A percentile compares a stretch with the other conserved stretches of the same genome.
Conservation (phyloP, 148 eudicot species). For the Tetragonia tetragonoides region DNA sequence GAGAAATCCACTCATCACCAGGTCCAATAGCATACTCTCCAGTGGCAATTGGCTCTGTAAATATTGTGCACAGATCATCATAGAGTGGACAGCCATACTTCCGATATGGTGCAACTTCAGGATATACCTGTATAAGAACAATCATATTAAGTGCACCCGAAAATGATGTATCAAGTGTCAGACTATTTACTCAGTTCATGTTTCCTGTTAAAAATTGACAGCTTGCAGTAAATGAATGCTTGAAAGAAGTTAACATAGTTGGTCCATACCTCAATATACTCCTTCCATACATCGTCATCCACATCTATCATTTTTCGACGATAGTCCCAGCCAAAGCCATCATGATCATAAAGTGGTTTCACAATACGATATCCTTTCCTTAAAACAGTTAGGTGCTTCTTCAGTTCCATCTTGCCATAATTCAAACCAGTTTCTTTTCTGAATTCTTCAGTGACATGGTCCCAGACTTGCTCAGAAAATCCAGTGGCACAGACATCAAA, state of each 20-base stretch:
- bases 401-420: conserved; percentile 20
- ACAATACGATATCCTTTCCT: conserved; percentile 19
- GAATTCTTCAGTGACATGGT: conserved; percentile 20
- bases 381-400: conserved; percentile 20
- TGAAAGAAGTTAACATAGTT: background rate
- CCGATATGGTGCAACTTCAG: conserved; percentile 18
- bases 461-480: conserved; percentile 21
- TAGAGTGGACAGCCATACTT: conserved; percentile 29
- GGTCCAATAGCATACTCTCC: conserved; percentile 7
- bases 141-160: background rate
- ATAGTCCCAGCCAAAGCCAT: conserved; percentile 28
- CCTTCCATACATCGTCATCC: conserved; percentile 27
- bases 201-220: background rate
- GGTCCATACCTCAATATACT: conserved; percentile 17
- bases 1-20: too few species aligned
- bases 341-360: conserved; percentile 21
- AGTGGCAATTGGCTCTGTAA: conserved; percentile 21
- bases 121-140: conserved; percentile 15
- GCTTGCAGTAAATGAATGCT: background rate
- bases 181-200: background rate
- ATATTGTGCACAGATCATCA: conserved; percentile 28
- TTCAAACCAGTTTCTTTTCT: conserved; percentile 18
- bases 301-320: conserved; percentile 24
- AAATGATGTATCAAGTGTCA: background rate
- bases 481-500: conserved; percentile 21